Conservation (phyloP, 2,329 filamentous ascomycete genomes). For the Fusarium sp. region DNA sequence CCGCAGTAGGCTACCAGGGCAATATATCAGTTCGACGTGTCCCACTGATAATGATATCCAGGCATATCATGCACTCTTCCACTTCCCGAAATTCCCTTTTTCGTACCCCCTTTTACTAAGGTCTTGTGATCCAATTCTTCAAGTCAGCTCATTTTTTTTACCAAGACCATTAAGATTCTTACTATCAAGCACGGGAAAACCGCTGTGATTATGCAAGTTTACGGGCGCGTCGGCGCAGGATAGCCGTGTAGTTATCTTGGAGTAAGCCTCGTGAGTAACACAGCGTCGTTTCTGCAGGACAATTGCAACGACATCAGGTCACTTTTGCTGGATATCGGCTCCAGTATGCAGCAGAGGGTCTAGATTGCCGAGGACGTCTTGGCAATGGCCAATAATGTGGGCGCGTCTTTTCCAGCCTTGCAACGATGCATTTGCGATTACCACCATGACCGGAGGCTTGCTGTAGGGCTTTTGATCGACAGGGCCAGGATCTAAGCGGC, state of each 20-base stretch:
- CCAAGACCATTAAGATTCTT: constrained; percentile 29
- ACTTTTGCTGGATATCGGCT: constrained; percentile 20
- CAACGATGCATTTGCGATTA: neutral
- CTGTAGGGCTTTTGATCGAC: constrained; percentile 4
- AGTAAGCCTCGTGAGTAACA: constrained; percentile 18
- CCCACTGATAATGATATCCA: constrained; percentile 1
- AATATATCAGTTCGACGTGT: constrained; percentile 37
- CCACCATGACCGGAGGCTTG: neutral
- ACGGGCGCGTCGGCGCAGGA: constrained; percentile 33
- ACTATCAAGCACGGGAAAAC: constrained; percentile 21
- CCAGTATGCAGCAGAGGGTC: constrained; percentile 16
- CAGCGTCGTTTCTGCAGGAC: neutral
- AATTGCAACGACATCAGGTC: constrained; percentile 15
- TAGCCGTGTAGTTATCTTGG: constrained; percentile 7
- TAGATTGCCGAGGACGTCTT: constrained; percentile 20
- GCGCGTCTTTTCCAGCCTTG: constrained; percentile 12
- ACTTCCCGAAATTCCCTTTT: constrained; percentile 3
- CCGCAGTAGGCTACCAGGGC: constrained; percentile 14
- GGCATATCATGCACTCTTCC: constrained; percentile 20
- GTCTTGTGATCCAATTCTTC: constrained; percentile 26
- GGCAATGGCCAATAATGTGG: constrained; percentile 13
- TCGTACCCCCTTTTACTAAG: neutral
- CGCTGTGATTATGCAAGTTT: constrained; percentile 37
- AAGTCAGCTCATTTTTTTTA: constrained; percentile 30
- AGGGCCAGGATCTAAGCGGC: constrained; percentile 5